Conservation (phyloP, 352 stramenopile species). For the Pythium guiyangense region DNA sequence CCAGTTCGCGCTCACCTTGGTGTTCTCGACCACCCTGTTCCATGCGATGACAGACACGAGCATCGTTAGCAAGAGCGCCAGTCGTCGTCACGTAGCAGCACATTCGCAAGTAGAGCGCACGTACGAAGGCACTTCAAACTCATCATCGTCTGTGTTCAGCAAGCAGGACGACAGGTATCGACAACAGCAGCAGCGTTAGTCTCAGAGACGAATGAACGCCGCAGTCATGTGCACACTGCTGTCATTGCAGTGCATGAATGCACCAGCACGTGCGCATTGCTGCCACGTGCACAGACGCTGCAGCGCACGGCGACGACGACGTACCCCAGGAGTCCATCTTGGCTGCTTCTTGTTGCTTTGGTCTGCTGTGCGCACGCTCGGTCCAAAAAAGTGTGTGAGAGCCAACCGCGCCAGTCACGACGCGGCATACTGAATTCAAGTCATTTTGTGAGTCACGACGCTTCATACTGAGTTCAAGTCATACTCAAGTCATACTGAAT, state of each 20-base stretch:
- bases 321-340: slow-evolving; percentile 81
- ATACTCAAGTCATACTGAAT: no score
- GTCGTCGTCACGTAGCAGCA: background rate
- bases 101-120: background rate
- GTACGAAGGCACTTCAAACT: slow-evolving; percentile 68
- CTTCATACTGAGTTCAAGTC: no score
- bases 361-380: background rate
- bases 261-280: background rate
- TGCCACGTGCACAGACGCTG: slow-evolving; percentile 1
- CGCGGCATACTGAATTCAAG: no score
- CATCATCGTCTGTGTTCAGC: slow-evolving; percentile 77
- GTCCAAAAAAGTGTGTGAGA: background rate
- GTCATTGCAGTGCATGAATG: no score
- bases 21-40: slow-evolving; percentile 27
- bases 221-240: no score
- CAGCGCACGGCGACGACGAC: slow-evolving; percentile 14
- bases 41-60: background rate
- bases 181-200: background rate
- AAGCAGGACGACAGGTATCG: background rate
- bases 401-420: background rate
- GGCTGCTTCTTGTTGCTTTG: slow-evolving; percentile 2
- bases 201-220: background rate
- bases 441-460: no score
- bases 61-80: background rate
- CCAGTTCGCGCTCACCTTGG: slow-evolving; percentile 53